Conservation (phyloP, 345 rosid genomes). For the Clarkia xantiana region DNA sequence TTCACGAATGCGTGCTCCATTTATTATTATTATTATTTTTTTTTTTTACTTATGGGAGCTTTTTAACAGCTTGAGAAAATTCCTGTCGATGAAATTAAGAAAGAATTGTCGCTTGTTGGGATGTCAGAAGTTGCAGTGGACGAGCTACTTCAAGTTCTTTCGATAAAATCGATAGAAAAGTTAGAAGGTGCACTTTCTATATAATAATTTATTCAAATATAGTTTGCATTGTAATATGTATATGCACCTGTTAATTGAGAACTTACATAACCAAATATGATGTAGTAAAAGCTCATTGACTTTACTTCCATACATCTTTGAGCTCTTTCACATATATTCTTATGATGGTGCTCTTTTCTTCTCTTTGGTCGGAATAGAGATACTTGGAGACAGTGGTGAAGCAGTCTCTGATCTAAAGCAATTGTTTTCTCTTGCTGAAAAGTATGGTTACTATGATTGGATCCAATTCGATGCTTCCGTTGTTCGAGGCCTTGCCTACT, state of each 20-base stretch:
- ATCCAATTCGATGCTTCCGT: constrained; percentile 93
- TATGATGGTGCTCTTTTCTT: background rate
- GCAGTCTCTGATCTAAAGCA: constrained; percentile 73
- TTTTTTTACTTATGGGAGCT: constrained; percentile 3
- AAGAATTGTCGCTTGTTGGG: constrained; percentile 50
- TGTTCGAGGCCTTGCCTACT: constrained; percentile 95
- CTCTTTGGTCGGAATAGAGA: constrained; percentile 24
- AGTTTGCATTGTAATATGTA: background rate
- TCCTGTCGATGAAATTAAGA: constrained; percentile 58
- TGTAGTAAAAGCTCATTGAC: no score
- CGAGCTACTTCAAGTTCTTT: constrained; percentile 60
- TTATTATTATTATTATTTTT: constrained; percentile 1
- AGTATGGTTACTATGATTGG: constrained; percentile 84
- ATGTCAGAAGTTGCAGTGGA: constrained; percentile 53
- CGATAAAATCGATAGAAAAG: constrained; percentile 56
- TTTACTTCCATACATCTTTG: no score
- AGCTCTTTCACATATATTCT: no score
- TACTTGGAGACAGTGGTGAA: constrained; percentile 71
- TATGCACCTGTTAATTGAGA: background rate
- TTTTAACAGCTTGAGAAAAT: constrained; percentile 58
- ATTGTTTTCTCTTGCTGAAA: constrained; percentile 76
- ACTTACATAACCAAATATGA: background rate
- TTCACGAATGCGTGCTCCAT: background rate
- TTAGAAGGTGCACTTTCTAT: constrained; percentile 51
- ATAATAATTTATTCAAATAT: constrained; percentile 1